Percentiles rank a stretch among this genome's conserved stretches.
These are phyloP conservation scores for Crassisporium funariophilum DNA, from an alignment of 768 basidiomycete species.

Conservation along the genomic window DNA sequence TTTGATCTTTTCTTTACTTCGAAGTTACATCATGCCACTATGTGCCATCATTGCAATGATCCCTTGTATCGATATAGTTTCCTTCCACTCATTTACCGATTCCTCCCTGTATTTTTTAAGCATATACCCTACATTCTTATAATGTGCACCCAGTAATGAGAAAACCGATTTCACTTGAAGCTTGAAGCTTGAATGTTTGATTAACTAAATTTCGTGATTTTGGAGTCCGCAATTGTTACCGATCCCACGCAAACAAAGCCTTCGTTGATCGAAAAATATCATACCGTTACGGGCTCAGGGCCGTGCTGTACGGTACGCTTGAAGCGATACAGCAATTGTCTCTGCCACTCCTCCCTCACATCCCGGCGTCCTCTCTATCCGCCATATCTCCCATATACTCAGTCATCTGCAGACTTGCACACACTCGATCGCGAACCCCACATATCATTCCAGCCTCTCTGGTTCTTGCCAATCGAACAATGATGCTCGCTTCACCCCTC, in stretches of 20 bases:
- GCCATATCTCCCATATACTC: background rate
- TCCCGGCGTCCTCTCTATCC: background rate
- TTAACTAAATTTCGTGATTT: background rate
- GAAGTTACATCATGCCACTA: too few species aligned
- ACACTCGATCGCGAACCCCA: background rate
- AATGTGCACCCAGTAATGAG: too few species aligned
- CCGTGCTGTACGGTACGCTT: background rate
- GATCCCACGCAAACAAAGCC: constrained; percentile 15
- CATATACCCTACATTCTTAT: constrained; percentile 10
- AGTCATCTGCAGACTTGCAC: background rate
- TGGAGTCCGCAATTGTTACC: too few species aligned
- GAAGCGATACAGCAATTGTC: constrained; percentile 12
- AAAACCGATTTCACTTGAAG: background rate
- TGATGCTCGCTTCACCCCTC: constrained; percentile 72
- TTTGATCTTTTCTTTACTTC: background rate
- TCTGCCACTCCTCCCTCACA: background rate
- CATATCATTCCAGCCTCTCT: background rate
- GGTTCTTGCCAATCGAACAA: constrained; percentile 23
- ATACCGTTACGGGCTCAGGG: constrained; percentile 7
- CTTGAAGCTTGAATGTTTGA: constrained; percentile 2
- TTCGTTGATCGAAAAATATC: constrained; percentile 23
- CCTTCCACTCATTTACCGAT: constrained; percentile 3
- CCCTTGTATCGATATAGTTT: constrained; percentile 11
- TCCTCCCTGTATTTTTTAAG: background rate
- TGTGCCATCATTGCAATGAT: too few species aligned